Percentiles rank a stretch among this genome's conserved stretches.
Evolutionary conservation across 192 early-diverging fungal genomes (phyloP).

Genomic region (Coemansia furcata): DNA sequence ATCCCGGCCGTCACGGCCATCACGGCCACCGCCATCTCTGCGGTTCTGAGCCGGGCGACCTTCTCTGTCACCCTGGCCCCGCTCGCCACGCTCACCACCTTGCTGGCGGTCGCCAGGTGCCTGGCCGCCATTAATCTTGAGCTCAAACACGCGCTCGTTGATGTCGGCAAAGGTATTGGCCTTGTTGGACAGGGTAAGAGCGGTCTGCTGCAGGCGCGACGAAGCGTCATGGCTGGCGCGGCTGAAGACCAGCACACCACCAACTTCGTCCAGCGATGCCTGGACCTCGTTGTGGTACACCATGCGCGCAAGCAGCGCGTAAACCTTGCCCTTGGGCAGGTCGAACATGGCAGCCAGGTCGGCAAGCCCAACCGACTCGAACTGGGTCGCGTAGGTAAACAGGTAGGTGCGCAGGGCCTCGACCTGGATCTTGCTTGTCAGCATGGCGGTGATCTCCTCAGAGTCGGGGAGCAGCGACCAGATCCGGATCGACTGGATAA

Average conservation of each 20-base stretch:
- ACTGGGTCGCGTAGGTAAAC: slow-evolving; percentile 88
- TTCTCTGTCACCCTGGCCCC: slow-evolving; percentile 39
- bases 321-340: slow-evolving; percentile 62
- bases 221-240: slow-evolving; percentile 64
- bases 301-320: slow-evolving; percentile 87
- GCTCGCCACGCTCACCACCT: slow-evolving; percentile 27
- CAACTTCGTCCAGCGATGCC: slow-evolving; percentile 85
- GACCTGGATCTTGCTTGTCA: slow-evolving; percentile 89
- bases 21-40: slow-evolving; percentile 20
- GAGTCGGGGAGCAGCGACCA: slow-evolving; percentile 86
- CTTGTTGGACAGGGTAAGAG: slow-evolving; percentile 86
- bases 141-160: slow-evolving; percentile 90
- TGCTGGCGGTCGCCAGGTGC: slow-evolving; percentile 43
- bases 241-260: slow-evolving; percentile 77
- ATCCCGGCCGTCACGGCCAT: slow-evolving; percentile 31
- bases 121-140: slow-evolving; percentile 56
- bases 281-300: slow-evolving; percentile 89
- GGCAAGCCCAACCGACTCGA: slow-evolving; percentile 81
- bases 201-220: slow-evolving; percentile 79
- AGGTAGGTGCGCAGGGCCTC: slow-evolving; percentile 96
- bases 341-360: slow-evolving; percentile 89
- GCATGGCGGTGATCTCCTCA: slow-evolving; percentile 87
- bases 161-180: slow-evolving; percentile 78
- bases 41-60: slow-evolving; percentile 44
- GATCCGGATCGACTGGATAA: slow-evolving; percentile 89